Base-by-base conservation (phyloP, 306 rosid species). In the Vicia sativa region DNA sequence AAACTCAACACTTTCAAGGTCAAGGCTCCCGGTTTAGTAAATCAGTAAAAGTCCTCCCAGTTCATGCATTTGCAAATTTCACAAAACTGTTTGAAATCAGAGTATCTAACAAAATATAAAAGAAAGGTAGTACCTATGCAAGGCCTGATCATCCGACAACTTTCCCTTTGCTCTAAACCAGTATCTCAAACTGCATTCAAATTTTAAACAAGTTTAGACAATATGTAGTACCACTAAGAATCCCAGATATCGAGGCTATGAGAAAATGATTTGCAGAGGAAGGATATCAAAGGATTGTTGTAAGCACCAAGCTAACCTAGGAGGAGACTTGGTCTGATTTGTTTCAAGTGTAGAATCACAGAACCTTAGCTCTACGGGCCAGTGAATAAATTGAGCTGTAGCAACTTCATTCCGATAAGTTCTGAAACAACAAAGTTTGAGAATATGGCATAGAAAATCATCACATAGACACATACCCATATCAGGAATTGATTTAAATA, bases 341-440 rank as follows among this genome's bases (percentile, higher is more conserved):
- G 98, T 90, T 19, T 82, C 75, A 53, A 74, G 68, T 54, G 28
- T 83, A 23, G 97, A 96, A 72, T 88, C 98, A 81, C 97, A 90
- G 79, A 90, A 93, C 35, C 97, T 87, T 77, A 93, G 83, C 80
- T 93, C 98, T 38, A 93, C 88, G 43, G 98, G 98, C 98, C 96
- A 93, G 21, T 96, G 98, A 73, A 82, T 74, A 71, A 81, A 87
- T n/a, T 80, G 44, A 67, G 54, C 34, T 3, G 80, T 19, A 43
- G 96, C 98, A 73, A 85, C 96, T 87, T 93, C 90, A 81, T 82
- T 84, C 41, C 97, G 91, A 68, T 87, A 93, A 45, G 95, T 84
- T 84, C 98, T 93, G 89, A 76, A 81, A 29, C 63, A 85, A 68
- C 42, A 21, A 74, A 26, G 13, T 10, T 78, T 39, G 25, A 11